Percentiles rank a stretch among this genome's conserved stretches.
Conservation (phyloP, 2,329 filamentous ascomycete genomes). For the Endocalyx cinctus region DNA sequence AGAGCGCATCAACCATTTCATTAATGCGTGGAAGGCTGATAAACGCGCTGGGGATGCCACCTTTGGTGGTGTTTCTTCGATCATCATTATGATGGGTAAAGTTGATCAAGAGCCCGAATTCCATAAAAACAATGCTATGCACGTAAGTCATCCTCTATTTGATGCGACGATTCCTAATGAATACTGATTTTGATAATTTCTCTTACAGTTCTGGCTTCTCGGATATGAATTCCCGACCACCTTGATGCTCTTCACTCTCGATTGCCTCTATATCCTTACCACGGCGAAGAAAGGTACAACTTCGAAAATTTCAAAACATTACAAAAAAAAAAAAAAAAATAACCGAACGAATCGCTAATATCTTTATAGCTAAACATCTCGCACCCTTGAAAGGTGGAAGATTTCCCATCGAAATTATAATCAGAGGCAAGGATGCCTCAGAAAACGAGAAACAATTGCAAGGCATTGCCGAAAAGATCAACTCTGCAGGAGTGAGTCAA, state of each 20-base stretch:
- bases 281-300: conserved; percentile 88
- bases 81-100: conserved; percentile 91
- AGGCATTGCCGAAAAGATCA: conserved; percentile 81
- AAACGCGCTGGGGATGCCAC: conserved; percentile 80
- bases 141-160: conserved; percentile 60
- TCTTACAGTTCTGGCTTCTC: conserved; percentile 83
- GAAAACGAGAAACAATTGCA: conserved; percentile 89
- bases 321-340: no score
- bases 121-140: conserved; percentile 93
- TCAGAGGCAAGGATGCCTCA: conserved; percentile 85
- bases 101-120: conserved; percentile 83
- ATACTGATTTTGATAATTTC: not conserved
- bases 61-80: conserved; percentile 81
- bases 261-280: conserved; percentile 86
- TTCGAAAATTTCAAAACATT: not conserved
- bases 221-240: conserved; percentile 98
- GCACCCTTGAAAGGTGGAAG: conserved; percentile 89
- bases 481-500: conserved; percentile 70
- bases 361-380: conserved; percentile 73
- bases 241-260: conserved; percentile 84
- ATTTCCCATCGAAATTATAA: conserved; percentile 84
- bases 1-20: conserved; percentile 81
- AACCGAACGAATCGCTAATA: conserved; percentile 28
- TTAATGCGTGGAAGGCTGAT: conserved; percentile 93
- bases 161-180: no score